Conservation (phyloP, 78 protist genomes). For the Mantamonas sphyraenae region DNA sequence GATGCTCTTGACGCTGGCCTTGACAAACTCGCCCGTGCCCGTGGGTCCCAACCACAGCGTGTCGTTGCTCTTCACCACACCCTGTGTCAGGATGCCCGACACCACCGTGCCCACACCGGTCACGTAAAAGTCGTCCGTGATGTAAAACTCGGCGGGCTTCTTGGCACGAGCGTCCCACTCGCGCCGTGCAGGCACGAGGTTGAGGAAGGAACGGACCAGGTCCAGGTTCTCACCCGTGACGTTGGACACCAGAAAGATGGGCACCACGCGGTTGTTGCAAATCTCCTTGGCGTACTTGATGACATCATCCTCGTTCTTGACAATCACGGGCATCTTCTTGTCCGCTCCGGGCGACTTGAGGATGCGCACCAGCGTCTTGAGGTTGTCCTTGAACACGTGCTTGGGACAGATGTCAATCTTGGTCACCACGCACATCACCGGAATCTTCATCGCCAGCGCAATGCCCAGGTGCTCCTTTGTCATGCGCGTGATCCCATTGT, state of each 20-base stretch:
- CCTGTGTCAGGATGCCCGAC: conserved; percentile 68
- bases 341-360: conserved; percentile 27
- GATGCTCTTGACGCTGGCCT: conserved; percentile 53
- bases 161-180: conserved; percentile 35
- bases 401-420: conserved; percentile 84
- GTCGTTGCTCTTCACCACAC: conserved; percentile 40
- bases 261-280: conserved; percentile 55
- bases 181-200: conserved; percentile 62
- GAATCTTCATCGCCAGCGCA: conserved; percentile 76
- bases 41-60: conserved; percentile 80
- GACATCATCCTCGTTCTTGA: conserved; percentile 70
- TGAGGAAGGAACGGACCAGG: conserved; percentile 57
- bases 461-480: conserved; percentile 89
- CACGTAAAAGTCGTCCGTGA: conserved; percentile 53
- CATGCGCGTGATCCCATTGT: conserved; percentile 67
- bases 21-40: conserved; percentile 49
- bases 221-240: conserved; percentile 81
- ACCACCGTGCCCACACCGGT: conserved; percentile 84
- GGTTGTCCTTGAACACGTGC: conserved; percentile 53
- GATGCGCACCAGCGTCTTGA: conserved; percentile 1
- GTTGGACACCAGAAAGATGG: conserved; percentile 70
- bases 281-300: conserved; percentile 53
- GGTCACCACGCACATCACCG: conserved; percentile 75
- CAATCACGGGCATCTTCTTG: conserved; percentile 64
- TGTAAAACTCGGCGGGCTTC: conserved; percentile 42